These are phyloP conservation scores for Cryphonectria japonica DNA, from an alignment of 2,329 filamentous ascomycete species.

Conservation along the genomic window DNA sequence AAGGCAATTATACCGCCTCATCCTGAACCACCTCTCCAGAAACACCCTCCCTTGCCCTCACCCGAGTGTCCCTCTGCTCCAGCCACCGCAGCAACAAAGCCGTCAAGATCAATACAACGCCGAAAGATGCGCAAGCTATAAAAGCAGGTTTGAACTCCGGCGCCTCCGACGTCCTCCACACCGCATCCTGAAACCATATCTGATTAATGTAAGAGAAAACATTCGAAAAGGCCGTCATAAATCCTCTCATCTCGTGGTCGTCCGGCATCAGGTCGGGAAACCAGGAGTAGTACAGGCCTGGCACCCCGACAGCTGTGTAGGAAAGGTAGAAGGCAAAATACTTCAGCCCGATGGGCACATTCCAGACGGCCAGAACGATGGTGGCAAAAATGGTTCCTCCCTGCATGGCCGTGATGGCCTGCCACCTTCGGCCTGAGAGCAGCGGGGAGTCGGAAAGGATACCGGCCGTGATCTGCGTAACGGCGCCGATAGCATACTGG, in stretches of 20 bases:
- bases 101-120: conserved; percentile 21
- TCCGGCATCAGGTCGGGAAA: conserved; percentile 35
- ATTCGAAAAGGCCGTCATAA: conserved; percentile 31
- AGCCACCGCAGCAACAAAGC: conserved; percentile 25
- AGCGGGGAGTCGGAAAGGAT: conserved; percentile 31
- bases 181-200: conserved; percentile 29
- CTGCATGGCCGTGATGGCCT: conserved; percentile 29
- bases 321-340: conserved; percentile 32
- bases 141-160: conserved; percentile 27
- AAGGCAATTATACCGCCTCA: background rate
- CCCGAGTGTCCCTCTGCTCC: conserved; percentile 18
- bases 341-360: conserved; percentile 21
- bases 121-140: conserved; percentile 25
- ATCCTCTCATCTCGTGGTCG: conserved; percentile 35
- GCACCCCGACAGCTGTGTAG: conserved; percentile 28
- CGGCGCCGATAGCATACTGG: conserved; percentile 21
- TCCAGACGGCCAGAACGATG: conserved; percentile 26
- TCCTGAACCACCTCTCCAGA: background rate
- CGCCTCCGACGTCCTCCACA: conserved; percentile 29
- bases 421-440: conserved; percentile 24
- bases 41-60: background rate
- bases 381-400: conserved; percentile 28
- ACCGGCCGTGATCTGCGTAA: conserved; percentile 25
- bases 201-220: conserved; percentile 30
- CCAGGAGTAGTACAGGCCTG: conserved; percentile 32